Percentiles rank a stretch among this genome's conserved stretches.
Evolutionary conservation across 2,329 filamentous ascomycete genomes (phyloP).

Genomic region (Diaporthe ampelina): DNA sequence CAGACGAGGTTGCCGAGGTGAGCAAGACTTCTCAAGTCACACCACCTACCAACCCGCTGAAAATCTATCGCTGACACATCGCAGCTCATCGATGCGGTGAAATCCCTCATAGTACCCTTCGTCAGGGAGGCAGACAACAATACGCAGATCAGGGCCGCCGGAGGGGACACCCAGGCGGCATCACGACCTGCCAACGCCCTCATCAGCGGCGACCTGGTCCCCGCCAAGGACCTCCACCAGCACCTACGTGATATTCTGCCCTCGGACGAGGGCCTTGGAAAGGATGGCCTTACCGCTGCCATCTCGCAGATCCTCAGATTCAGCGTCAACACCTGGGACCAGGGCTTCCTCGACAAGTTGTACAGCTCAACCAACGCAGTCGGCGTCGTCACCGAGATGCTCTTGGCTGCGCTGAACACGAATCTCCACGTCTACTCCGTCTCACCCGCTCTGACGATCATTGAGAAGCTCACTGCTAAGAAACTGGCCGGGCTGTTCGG

Average conservation of each 20-base stretch:
- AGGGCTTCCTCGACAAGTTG: conserved; percentile 95
- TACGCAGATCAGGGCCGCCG: conserved; percentile 62
- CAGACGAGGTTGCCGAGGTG: conserved; percentile 24
- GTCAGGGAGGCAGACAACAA: conserved; percentile 79
- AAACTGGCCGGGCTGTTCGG: conserved; percentile 84
- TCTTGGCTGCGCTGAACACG: conserved; percentile 90
- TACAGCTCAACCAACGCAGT: conserved; percentile 92
- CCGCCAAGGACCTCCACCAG: conserved; percentile 69
- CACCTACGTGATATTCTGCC: conserved; percentile 73
- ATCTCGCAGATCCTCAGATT: conserved; percentile 82
- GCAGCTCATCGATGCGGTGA: conserved; percentile 77
- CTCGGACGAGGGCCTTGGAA: conserved; percentile 68
- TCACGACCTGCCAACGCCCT: conserved; percentile 67
- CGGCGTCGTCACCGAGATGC: conserved; percentile 85
- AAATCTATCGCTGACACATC: conserved; percentile 33
- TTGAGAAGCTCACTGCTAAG: conserved; percentile 86
- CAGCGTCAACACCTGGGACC: conserved; percentile 98
- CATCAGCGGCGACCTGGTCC: conserved; percentile 67
- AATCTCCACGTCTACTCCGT: conserved; percentile 97
- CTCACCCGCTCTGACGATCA: conserved; percentile 86
- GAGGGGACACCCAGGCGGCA: conserved; percentile 62
- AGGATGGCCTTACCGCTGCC: conserved; percentile 80
- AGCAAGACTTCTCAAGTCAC: conserved; percentile 1
- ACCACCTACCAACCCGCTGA: neutral
- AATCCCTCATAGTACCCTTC: conserved; percentile 78